Percentiles rank a stretch among this genome's conserved stretches.
Conservation (phyloP, 495 filamentous ascomycete genomes). For the Annulohypoxylon stygium region DNA sequence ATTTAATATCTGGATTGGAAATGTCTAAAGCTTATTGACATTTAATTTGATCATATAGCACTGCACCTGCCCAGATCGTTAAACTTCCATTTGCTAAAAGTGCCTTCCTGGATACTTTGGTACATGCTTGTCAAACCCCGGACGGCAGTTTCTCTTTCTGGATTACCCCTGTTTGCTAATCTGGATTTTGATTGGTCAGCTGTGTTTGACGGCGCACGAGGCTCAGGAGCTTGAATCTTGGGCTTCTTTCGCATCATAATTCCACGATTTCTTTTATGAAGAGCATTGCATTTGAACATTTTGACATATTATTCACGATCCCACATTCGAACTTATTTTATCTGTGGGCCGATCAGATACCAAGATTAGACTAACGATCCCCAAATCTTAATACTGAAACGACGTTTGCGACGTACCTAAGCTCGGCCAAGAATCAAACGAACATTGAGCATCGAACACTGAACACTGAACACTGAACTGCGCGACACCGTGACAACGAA, state of each 20-base stretch:
- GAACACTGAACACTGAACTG: not conserved
- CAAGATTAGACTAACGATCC: constrained; percentile 14
- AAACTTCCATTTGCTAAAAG: not conserved
- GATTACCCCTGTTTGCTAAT: constrained; percentile 30
- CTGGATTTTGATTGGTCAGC: constrained; percentile 25
- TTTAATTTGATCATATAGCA: not conserved
- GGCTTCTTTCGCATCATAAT: constrained; percentile 43
- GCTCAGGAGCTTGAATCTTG: constrained; percentile 48
- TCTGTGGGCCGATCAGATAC: not conserved
- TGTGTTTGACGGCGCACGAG: constrained; percentile 38
- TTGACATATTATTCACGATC: constrained; percentile 19
- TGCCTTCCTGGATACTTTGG: constrained; percentile 11
- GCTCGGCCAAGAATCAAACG: constrained; percentile 25
- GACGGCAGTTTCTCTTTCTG: constrained; percentile 31
- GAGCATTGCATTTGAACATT: constrained; percentile 21
- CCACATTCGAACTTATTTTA: not conserved
- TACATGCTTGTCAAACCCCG: constrained; percentile 29
- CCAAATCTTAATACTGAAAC: constrained; percentile 22
- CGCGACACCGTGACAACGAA: constrained; percentile 7
- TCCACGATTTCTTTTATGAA: constrained; percentile 5
- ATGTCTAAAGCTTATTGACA: not conserved
- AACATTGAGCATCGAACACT: not conserved
- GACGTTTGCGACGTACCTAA: constrained; percentile 36
- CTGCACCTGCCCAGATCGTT: not conserved
- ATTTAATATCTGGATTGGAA: no score